Conservation (phyloP, 306 rosid species). For the Fragaria vesca region DNA sequence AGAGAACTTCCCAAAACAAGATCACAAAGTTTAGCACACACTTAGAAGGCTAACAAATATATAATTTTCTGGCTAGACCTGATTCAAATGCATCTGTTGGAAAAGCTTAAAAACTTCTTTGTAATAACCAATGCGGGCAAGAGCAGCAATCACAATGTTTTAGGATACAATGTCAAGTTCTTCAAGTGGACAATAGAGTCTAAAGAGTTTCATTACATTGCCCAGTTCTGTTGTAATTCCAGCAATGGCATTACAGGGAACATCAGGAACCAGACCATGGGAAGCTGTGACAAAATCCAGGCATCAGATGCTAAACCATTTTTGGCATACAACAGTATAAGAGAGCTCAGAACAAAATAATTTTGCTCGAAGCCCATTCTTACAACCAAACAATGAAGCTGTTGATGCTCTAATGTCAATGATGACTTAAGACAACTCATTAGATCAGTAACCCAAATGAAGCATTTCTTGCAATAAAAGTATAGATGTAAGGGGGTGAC, state of each 20-base stretch:
- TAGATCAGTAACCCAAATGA: conserved; percentile 47
- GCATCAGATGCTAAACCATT: conserved; percentile 59
- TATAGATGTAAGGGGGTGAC: conserved; percentile 30
- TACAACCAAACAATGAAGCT: conserved; percentile 62
- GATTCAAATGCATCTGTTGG: conserved; percentile 47
- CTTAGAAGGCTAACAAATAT: conserved; percentile 52
- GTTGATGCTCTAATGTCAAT: conserved; percentile 37
- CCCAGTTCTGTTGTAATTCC: conserved; percentile 52
- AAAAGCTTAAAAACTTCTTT: conserved; percentile 48
- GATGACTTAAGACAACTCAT: conserved; percentile 62
- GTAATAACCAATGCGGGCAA: conserved; percentile 44
- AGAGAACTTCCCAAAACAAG: conserved; percentile 61
- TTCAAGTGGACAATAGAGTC: conserved; percentile 49
- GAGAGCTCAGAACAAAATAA: conserved; percentile 59
- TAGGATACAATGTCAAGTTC: conserved; percentile 60
- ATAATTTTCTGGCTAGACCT: conserved; percentile 53
- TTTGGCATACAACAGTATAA: conserved; percentile 55
- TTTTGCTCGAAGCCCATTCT: conserved; percentile 62
- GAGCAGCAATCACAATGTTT: conserved; percentile 65
- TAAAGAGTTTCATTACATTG: conserved; percentile 49
- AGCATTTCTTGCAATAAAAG: conserved; percentile 59
- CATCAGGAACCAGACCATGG: conserved; percentile 34
- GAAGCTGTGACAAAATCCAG: conserved; percentile 39
- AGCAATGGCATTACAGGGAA: conserved; percentile 55
- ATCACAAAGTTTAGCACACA: conserved; percentile 52